These are phyloP conservation scores for Nectriaceae sp. DNA, from an alignment of 2,329 filamentous ascomycete species.

Conservation along the genomic window DNA sequence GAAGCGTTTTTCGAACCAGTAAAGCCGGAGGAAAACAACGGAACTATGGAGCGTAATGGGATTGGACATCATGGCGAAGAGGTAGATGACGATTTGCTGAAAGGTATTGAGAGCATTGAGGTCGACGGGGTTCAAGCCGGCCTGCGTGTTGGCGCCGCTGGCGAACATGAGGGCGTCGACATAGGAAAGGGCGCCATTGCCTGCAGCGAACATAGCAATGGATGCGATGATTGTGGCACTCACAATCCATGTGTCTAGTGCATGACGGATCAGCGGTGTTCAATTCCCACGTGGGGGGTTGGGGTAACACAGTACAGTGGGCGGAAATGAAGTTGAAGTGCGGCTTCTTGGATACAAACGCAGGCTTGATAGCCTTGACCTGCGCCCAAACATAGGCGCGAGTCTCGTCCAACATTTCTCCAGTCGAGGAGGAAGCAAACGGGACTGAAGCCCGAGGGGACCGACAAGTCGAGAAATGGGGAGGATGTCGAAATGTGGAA, in stretches of 20 bases:
- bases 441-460: slow-evolving; percentile 6
- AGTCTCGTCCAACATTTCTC: slow-evolving; percentile 36
- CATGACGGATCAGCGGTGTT: slow-evolving; percentile 18
- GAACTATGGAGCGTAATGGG: slow-evolving; percentile 83
- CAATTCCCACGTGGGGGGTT: neutral
- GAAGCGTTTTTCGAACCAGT: slow-evolving; percentile 98
- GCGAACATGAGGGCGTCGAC: slow-evolving; percentile 89
- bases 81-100: slow-evolving; percentile 72
- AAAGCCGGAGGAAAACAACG: slow-evolving; percentile 89
- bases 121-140: slow-evolving; percentile 82
- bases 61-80: slow-evolving; percentile 73
- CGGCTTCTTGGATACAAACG: slow-evolving; percentile 61
- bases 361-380: slow-evolving; percentile 53
- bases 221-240: slow-evolving; percentile 72
- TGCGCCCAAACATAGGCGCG: slow-evolving; percentile 41
- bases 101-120: slow-evolving; percentile 69
- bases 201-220: slow-evolving; percentile 69
- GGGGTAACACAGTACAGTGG: slow-evolving; percentile 63
- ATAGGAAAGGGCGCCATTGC: slow-evolving; percentile 64
- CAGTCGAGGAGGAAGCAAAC: slow-evolving; percentile 5
- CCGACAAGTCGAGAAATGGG: slow-evolving; percentile 4
- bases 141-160: slow-evolving; percentile 86
- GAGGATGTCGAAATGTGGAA: neutral
- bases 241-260: slow-evolving; percentile 77
- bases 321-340: slow-evolving; percentile 80